Evolutionary conservation across 2,329 filamentous ascomycete species (phyloP).

Genomic region (Colletotrichum lentis): DNA sequence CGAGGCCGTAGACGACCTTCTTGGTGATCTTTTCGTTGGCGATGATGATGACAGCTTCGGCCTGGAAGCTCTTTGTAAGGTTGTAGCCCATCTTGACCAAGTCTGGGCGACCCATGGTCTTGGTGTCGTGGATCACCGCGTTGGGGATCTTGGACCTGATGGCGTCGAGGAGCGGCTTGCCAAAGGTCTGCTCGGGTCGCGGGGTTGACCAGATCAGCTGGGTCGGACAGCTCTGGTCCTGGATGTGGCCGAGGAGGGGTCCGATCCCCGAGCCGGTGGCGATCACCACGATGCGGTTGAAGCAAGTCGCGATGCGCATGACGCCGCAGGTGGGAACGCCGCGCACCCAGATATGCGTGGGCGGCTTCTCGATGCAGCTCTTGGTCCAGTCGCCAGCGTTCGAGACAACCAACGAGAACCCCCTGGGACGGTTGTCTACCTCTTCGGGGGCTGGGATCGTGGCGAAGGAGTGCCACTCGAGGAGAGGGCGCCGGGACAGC

Average conservation of each 20-base stretch:
- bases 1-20: slow-evolving; percentile 73
- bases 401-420: slow-evolving; percentile 74
- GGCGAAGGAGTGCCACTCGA: slow-evolving; percentile 80
- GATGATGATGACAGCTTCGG: slow-evolving; percentile 78
- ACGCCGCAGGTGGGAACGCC: slow-evolving; percentile 73
- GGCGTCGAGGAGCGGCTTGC: slow-evolving; percentile 61
- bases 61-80: slow-evolving; percentile 60
- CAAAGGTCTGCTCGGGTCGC: slow-evolving; percentile 69
- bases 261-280: slow-evolving; percentile 79
- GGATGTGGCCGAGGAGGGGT: slow-evolving; percentile 68
- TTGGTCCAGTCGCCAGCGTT: slow-evolving; percentile 82
- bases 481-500: slow-evolving; percentile 68
- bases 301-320: slow-evolving; percentile 71
- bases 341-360: slow-evolving; percentile 71
- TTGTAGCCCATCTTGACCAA: slow-evolving; percentile 60
- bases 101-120: slow-evolving; percentile 65
- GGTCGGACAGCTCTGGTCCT: slow-evolving; percentile 56
- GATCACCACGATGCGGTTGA: slow-evolving; percentile 70
- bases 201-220: slow-evolving; percentile 76
- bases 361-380: slow-evolving; percentile 67
- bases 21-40: slow-evolving; percentile 73
- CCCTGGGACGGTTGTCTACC: slow-evolving; percentile 44
- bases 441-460: slow-evolving; percentile 67
- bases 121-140: slow-evolving; percentile 75
- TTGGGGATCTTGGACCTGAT: slow-evolving; percentile 67